Percentiles rank a stretch among this genome's conserved stretches.
Evolutionary conservation across 2,329 filamentous ascomycete species (phyloP).

Genomic region (Fusarium sp.): DNA sequence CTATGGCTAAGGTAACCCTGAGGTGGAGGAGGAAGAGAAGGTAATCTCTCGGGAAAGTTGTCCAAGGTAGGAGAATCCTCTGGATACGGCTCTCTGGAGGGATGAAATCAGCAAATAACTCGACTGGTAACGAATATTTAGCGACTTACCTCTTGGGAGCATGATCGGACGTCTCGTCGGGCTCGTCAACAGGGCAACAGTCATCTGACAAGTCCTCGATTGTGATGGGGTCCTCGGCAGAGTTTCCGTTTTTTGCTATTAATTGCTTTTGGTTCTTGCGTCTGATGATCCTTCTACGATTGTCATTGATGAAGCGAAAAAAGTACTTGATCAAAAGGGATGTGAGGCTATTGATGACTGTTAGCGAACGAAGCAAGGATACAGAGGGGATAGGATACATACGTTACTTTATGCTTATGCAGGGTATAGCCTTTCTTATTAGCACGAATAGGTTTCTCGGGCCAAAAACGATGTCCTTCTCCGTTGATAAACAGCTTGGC

Average conservation of each 20-base stretch:
- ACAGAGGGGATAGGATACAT: neutral
- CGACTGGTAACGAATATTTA: neutral
- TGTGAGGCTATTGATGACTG: neutral
- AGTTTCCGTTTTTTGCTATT: neutral
- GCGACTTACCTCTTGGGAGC: neutral
- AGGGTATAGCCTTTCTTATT: constrained; percentile 2
- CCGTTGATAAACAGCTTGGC: constrained; percentile 2
- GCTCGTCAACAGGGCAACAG: neutral
- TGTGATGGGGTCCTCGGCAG: neutral
- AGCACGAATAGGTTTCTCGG: neutral
- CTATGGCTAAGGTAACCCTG: neutral
- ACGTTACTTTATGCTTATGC: neutral
- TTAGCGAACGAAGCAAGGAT: neutral
- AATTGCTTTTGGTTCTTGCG: neutral
- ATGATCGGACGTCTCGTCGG: neutral
- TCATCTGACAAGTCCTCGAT: neutral
- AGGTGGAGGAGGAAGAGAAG: neutral
- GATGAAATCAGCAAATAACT: neutral
- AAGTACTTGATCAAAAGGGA: neutral
- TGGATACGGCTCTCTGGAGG: neutral
- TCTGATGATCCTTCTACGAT: neutral
- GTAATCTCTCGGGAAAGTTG: neutral
- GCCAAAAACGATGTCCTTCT: constrained; percentile 8
- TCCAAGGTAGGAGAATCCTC: neutral
- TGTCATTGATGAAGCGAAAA: neutral